Conservation (phyloP, 2,329 filamentous ascomycete genomes). For the Albophoma yamanashiensis region DNA sequence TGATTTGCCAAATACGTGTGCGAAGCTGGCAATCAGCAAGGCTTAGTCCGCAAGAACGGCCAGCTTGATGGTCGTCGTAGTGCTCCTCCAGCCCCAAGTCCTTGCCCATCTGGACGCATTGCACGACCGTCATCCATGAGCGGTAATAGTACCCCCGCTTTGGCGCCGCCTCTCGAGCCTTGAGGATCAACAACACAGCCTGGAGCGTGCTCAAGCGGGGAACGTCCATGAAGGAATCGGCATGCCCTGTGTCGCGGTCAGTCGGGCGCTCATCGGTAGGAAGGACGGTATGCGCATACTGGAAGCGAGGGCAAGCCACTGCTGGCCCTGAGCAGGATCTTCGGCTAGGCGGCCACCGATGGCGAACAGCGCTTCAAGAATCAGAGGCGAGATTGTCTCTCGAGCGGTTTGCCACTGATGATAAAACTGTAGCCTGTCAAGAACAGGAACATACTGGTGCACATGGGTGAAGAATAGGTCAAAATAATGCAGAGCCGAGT, state of each 20-base stretch:
- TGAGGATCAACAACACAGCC: constrained; percentile 75
- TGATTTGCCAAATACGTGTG: constrained; percentile 80
- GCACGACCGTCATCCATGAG: constrained; percentile 93
- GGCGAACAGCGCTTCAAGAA: constrained; percentile 85
- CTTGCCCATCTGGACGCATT: constrained; percentile 86
- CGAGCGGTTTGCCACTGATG: constrained; percentile 81
- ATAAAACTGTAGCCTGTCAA: constrained; percentile 75
- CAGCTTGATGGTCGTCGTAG: constrained; percentile 64
- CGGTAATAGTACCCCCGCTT: constrained; percentile 94
- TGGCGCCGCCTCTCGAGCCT: constrained; percentile 83
- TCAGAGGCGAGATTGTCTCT: constrained; percentile 75
- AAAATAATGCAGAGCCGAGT: constrained; percentile 74
- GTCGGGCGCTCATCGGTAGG: not conserved
- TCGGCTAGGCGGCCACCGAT: constrained; percentile 77
- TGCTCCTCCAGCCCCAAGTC: constrained; percentile 87
- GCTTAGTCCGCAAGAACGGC: constrained; percentile 56
- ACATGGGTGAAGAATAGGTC: constrained; percentile 84
- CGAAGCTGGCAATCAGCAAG: constrained; percentile 72
- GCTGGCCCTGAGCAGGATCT: constrained; percentile 73
- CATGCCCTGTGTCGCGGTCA: constrained; percentile 52
- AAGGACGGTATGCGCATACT: constrained; percentile 37
- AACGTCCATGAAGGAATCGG: constrained; percentile 87
- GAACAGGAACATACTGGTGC: constrained; percentile 84
- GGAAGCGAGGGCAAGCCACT: constrained; percentile 85
- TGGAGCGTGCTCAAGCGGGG: constrained; percentile 86